These are phyloP conservation scores for Trichoderma koningiopsis DNA, from an alignment of 2,329 filamentous ascomycete species.

Conservation along the genomic window DNA sequence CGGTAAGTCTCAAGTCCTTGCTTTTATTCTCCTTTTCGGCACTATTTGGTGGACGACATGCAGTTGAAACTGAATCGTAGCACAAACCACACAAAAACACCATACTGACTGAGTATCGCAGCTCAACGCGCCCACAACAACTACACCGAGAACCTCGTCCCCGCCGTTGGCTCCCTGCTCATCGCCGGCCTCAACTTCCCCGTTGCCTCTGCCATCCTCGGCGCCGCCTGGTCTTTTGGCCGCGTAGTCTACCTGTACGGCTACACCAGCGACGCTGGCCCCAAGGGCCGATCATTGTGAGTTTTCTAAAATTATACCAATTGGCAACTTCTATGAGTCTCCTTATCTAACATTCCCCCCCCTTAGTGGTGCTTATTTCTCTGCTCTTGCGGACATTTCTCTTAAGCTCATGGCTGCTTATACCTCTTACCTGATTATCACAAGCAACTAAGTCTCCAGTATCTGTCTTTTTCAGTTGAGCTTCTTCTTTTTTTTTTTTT, in stretches of 20 bases:
- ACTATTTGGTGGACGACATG: neutral
- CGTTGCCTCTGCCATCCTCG: conserved; percentile 50
- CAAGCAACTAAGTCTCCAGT: conserved; percentile 33
- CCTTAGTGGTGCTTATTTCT: conserved; percentile 41
- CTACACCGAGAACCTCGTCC: conserved; percentile 62
- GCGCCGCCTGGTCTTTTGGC: conserved; percentile 54
- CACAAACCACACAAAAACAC: neutral
- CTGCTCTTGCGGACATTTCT: conserved; percentile 40
- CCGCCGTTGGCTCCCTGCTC: conserved; percentile 55
- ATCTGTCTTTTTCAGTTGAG: neutral
- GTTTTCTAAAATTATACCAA: conserved; percentile 25
- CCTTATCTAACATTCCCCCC: conserved; percentile 25
- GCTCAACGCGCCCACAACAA: conserved; percentile 65
- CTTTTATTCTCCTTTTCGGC: too few species aligned
- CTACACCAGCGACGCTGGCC: conserved; percentile 51
- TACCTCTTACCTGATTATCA: conserved; percentile 43
- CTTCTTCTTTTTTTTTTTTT: neutral
- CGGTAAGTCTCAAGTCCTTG: conserved; percentile 41
- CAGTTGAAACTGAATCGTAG: neutral
- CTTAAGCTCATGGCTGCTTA: conserved; percentile 51
- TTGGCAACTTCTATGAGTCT: neutral
- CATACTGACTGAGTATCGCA: conserved; percentile 30
- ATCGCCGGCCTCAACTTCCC: conserved; percentile 61
- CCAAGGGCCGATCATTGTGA: conserved; percentile 47
- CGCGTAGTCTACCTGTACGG: conserved; percentile 59